Evolutionary conservation across 805 yeast genomes (phyloP), one percentile per base, ranked within the genome.

Genomic region (Ogataea nonfermentans): DNA sequence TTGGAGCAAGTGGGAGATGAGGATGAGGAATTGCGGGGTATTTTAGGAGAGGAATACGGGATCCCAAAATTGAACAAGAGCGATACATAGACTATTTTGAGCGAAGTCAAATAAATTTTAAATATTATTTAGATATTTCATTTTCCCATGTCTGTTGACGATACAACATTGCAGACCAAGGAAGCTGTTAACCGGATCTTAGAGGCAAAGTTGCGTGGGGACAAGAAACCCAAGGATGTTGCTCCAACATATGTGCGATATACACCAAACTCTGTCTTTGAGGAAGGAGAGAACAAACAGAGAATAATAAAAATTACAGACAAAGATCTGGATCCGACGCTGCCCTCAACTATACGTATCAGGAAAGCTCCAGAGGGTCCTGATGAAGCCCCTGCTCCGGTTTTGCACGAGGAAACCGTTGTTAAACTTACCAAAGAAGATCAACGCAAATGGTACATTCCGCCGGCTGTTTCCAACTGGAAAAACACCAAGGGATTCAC

Each of bases 381-480:
- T 0, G 74, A 83, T 0, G 56, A 51, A 8, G 70, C 71, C 1
- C 71, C 76, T 3, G 55, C 41, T 1, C 95, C 95, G 0, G 76
- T 87, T 0, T 71, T 88, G 30, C 79, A 85, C n/a, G 67, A 78
- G 22, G 67, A 74, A n/a, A 37, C 51, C 2, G 70, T 78, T 5
- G 77, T 76, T 15, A 66, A 72, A 52, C 59, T 83, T 13, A 75
- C 89, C 0, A 76, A 77, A 19, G 86, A 82, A 49, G 95, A 89
- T 37, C 84, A 79, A 47, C 78, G 75, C 19, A 73, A 76, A 45
- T 91, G 97, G 96, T 72, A 74, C 33, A 88, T 93, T 22, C 98
- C 98, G 0, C 81, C 95, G 0, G 87, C 95, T 1, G 76, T 91
- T 0, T 91, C 98, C 1, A 88, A 87, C 59, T 93, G 98, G 97